These are phyloP conservation scores for Penicillium rolfsii DNA, from an alignment of 2,329 filamentous ascomycete species.

Conservation along the genomic window DNA sequence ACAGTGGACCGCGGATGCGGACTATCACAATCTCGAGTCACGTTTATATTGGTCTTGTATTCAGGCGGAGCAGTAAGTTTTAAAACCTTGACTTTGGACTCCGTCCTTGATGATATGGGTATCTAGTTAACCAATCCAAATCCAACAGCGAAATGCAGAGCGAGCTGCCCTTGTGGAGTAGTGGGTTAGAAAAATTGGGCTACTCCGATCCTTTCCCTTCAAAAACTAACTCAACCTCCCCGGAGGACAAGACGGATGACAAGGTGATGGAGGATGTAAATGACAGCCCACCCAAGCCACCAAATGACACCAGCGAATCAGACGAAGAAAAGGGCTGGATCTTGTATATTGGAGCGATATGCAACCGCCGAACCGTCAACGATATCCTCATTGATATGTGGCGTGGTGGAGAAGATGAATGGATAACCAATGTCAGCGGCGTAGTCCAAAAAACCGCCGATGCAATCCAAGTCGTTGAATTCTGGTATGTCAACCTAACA, in stretches of 20 bases:
- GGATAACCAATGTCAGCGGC: constrained; percentile 23
- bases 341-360: constrained; percentile 30
- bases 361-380: constrained; percentile 30
- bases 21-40: constrained; percentile 31
- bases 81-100: neutral
- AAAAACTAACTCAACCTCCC: constrained; percentile 12
- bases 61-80: constrained; percentile 29
- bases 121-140: neutral
- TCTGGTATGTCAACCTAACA: constrained; percentile 20
- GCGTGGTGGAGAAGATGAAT: constrained; percentile 26
- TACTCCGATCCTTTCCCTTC: constrained; percentile 30
- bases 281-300: constrained; percentile 4
- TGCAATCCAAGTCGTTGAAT: constrained; percentile 23
- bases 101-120: neutral
- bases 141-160: constrained; percentile 28
- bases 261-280: constrained; percentile 12
- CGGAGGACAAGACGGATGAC: constrained; percentile 15
- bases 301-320: constrained; percentile 14
- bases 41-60: constrained; percentile 34
- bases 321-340: constrained; percentile 30
- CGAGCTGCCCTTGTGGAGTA: constrained; percentile 30
- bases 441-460: constrained; percentile 19
- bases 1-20: constrained; percentile 26
- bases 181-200: constrained; percentile 25
- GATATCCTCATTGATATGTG: constrained; percentile 30